These are phyloP conservation scores for Alternaria postmessia DNA, from an alignment of 2,329 filamentous ascomycete species.

Conservation along the genomic window DNA sequence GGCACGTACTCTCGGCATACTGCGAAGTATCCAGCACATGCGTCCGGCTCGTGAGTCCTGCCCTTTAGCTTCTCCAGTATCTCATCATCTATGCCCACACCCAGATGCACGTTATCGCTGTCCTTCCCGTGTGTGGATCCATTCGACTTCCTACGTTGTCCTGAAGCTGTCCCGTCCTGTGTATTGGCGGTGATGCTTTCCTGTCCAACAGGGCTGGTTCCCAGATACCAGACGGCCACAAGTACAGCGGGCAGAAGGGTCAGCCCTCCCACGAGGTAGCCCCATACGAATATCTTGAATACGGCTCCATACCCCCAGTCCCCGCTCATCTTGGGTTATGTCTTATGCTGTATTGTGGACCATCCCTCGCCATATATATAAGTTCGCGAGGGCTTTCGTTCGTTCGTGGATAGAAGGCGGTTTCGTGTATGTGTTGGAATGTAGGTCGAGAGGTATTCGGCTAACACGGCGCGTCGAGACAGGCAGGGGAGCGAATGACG, in stretches of 20 bases:
- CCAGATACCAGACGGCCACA: constrained; percentile 30
- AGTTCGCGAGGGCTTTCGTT: neutral
- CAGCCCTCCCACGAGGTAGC: constrained; percentile 35
- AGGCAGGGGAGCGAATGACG: constrained; percentile 22
- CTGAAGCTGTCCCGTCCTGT: neutral
- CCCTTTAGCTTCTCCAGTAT: constrained; percentile 36
- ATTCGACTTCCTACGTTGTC: constrained; percentile 22
- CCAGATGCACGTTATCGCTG: constrained; percentile 24
- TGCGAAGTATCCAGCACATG: constrained; percentile 92
- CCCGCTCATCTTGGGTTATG: constrained; percentile 36
- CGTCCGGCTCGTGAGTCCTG: constrained; percentile 70
- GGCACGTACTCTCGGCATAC: constrained; percentile 92
- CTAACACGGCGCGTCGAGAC: constrained; percentile 18
- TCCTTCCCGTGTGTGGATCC: constrained; percentile 19
- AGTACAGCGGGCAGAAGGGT: constrained; percentile 31
- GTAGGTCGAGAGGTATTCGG: constrained; percentile 9
- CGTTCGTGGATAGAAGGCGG: neutral
- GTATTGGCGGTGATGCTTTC: constrained; percentile 10
- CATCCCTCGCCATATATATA: constrained; percentile 23
- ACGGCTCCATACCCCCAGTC: constrained; percentile 36
- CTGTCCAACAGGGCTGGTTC: constrained; percentile 23
- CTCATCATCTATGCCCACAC: constrained; percentile 31
- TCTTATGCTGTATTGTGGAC: constrained; percentile 21
- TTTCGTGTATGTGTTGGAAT: neutral
- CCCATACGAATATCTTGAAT: constrained; percentile 39